Evolutionary conservation across 352 stramenopile genomes (phyloP).

Genomic region (Thraustochytrium striatum): DNA sequence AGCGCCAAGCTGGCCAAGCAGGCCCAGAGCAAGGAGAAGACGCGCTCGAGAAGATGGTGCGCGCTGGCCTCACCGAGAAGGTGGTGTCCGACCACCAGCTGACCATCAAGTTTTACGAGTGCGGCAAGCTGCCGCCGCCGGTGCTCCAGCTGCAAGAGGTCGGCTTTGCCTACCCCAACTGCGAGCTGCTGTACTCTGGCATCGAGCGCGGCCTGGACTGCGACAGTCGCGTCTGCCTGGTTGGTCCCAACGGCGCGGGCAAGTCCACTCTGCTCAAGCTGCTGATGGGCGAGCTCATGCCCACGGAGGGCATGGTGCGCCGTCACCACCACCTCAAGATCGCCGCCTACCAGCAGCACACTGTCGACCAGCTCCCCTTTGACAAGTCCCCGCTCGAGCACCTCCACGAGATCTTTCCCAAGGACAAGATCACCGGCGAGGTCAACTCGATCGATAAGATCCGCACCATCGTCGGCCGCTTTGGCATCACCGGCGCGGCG

Average conservation of each 20-base stretch:
- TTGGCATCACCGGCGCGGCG: conserved; percentile 95
- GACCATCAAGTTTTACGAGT: conserved; percentile 93
- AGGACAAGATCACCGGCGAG: conserved; percentile 26
- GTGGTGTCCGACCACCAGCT: conserved; percentile 61
- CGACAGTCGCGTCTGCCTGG: conserved; percentile 92
- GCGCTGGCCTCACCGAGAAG: conserved; percentile 74
- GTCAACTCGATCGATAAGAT: conserved; percentile 90
- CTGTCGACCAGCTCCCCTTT: conserved; percentile 74
- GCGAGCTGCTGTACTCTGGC: conserved; percentile 89
- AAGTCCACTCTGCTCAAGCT: conserved; percentile 97
- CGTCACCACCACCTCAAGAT: conserved; percentile 94
- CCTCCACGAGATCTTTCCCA: conserved; percentile 63
- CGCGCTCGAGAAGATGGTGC: conserved; percentile 95
- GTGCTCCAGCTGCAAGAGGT: conserved; percentile 92
- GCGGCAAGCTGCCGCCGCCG: conserved; percentile 79
- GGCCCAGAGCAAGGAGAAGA: conserved; percentile 95
- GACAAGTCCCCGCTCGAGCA: conserved; percentile 97
- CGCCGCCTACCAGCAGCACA: conserved; percentile 96
- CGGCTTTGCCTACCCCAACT: conserved; percentile 94
- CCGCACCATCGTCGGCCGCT: conserved; percentile 94
- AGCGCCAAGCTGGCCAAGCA: conserved; percentile 94
- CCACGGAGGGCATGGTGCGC: conserved; percentile 88
- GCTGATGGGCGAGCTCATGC: conserved; percentile 81
- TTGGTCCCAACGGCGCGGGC: conserved; percentile 94
- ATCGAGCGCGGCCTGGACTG: conserved; percentile 99